Evolutionary conservation across 768 basidiomycete genomes (phyloP).

Genomic region (Paxillus involutus): DNA sequence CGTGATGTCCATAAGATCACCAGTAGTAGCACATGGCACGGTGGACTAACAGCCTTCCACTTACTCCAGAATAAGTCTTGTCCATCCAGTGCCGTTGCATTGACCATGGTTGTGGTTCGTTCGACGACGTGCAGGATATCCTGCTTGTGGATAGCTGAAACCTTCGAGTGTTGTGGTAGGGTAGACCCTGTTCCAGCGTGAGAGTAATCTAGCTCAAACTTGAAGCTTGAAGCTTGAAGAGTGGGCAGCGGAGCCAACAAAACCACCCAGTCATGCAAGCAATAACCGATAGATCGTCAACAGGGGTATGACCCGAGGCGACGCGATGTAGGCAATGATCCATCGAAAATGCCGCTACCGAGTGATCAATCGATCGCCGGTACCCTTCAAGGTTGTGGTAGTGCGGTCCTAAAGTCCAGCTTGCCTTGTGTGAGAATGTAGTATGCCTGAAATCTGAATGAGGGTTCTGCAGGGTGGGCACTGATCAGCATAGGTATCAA

Average conservation of each 20-base stretch:
- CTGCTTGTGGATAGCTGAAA: neutral
- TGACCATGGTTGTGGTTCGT: slow-evolving; percentile 1
- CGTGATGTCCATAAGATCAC: too few relatives aligned
- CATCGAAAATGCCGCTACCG: slow-evolving; percentile 22
- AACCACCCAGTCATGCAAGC: too few relatives aligned
- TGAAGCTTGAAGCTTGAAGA: slow-evolving; percentile 7
- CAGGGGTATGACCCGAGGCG: too few relatives aligned
- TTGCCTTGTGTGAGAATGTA: too few relatives aligned
- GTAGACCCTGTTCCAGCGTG: neutral
- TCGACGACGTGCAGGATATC: slow-evolving; percentile 18
- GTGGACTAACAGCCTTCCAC: too few relatives aligned
- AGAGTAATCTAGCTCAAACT: slow-evolving; percentile 3
- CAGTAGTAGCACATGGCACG: too few relatives aligned
- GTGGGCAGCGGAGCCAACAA: slow-evolving; percentile 12
- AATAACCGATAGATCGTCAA: too few relatives aligned
- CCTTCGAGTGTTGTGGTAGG: neutral
- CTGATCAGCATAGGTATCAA: slow-evolving; percentile 4
- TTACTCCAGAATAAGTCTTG: slow-evolving; percentile 12
- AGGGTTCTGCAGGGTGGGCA: too few relatives aligned
- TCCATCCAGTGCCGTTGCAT: slow-evolving; percentile 11
- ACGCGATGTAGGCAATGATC: neutral
- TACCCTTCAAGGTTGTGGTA: too few relatives aligned
- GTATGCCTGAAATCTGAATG: too few relatives aligned
- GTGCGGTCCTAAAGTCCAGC: slow-evolving; percentile 14
- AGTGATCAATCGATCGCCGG: slow-evolving; percentile 18